A percentile compares a stretch with the other conserved stretches of the same genome.
These are phyloP conservation scores for Cryptosporidium meleagridis DNA, from an alignment of 169 alveolate species.

Conservation along the genomic window DNA sequence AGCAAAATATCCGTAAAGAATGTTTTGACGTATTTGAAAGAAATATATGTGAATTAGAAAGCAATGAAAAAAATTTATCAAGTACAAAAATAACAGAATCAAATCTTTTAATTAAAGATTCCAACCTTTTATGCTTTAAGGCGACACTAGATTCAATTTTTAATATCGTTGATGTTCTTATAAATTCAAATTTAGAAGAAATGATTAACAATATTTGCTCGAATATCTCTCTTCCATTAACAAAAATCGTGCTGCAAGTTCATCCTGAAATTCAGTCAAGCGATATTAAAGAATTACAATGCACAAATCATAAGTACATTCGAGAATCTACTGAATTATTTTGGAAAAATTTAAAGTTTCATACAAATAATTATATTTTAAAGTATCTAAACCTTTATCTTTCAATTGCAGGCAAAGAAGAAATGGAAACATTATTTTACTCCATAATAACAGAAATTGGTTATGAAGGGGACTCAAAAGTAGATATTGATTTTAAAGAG, in stretches of 20 bases:
- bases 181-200: slow-evolving; percentile 38
- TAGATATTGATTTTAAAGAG: neutral
- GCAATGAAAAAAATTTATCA: neutral
- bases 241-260: slow-evolving; percentile 61
- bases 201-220: slow-evolving; percentile 44
- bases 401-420: slow-evolving; percentile 41
- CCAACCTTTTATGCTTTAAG: neutral
- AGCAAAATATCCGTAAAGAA: slow-evolving; percentile 2
- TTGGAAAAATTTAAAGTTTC: slow-evolving; percentile 39
- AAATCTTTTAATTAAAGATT: neutral
- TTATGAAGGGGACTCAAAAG: neutral
- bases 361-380: slow-evolving; percentile 36
- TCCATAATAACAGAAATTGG: neutral
- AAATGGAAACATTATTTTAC: slow-evolving; percentile 57
- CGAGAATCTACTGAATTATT: slow-evolving; percentile 34
- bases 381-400: slow-evolving; percentile 39
- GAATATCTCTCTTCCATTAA: slow-evolving; percentile 53
- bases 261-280: slow-evolving; percentile 62
- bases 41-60: neutral
- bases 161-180: neutral
- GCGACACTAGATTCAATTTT: slow-evolving; percentile 3
- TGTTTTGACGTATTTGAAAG: neutral
- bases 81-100: neutral
- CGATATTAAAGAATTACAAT: slow-evolving; percentile 36
- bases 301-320: slow-evolving; percentile 25